Base-by-base conservation (phyloP, 345 rosid genomes). In the Lepidium aucheri region DNA sequence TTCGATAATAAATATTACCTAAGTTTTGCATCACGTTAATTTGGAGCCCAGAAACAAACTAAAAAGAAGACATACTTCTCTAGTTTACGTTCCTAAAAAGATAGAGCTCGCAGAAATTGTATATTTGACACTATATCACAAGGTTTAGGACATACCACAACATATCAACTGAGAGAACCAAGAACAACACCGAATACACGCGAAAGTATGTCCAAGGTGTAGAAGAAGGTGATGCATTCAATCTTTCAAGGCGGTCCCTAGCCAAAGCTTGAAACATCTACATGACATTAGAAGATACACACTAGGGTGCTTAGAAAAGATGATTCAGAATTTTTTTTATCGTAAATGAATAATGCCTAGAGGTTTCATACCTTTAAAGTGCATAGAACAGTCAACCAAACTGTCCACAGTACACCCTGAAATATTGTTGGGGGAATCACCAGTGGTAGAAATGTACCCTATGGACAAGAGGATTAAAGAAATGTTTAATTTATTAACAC, bases 221-320 rank as follows among this genome's bases (percentile, higher is more conserved):
- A 62, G 93, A 89, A 60, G 96, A 83, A 69, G 97, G 99, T 74
- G 99, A 94, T 53, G 99, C 91, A 79, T 94, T 90, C 81, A 94
- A 74, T 45, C 87, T 84, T 67, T 94, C 99, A 70, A 94, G 91
- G 57, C 99, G 89, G 79, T 94, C 99, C 79, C 96, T 86, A 59
- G 90, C 96, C 85, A 94, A 79, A 70, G 96, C 96, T 88, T 94
- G 99, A 85, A 90, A 90, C 99, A 90, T 88, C 99, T 89, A 80
- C 43, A 47, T 58, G 42, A 32, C 47, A 74, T 54, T 54, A 50
- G 30, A 46, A 61, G 69, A 54, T 67, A 61, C 24, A 49, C 8
- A 68, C 46, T 53, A 68, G 44, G 36, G 47, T 24, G 67, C 42
- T 47, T 16, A 16, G 16, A 20, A 44, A 56, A 11, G 54, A 66